Percentiles rank a stretch among this genome's conserved stretches.
Evolutionary conservation across 176 grass and related monocot species (phyloP).

Genomic region (Oryza meridionalis): DNA sequence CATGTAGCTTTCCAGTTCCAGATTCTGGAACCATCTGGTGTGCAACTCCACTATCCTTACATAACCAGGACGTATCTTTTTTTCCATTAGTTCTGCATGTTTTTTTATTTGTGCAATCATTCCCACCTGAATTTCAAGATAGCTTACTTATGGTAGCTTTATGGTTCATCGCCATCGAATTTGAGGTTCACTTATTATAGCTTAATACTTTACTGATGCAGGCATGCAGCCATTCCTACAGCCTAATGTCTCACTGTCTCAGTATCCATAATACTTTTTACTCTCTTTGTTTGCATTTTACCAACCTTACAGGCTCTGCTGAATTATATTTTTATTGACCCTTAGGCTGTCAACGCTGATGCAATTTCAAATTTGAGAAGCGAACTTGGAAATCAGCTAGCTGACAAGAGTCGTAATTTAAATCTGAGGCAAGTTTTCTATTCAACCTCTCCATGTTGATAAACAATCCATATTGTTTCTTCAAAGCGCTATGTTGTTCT

Average conservation of each 20-base stretch:
- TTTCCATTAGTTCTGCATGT: background rate
- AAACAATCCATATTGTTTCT: background rate
- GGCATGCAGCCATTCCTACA: background rate
- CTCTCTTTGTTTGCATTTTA: background rate
- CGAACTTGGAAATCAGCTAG: constrained; percentile 85
- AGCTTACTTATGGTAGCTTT: background rate
- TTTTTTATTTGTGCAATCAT: background rate
- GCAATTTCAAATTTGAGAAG: constrained; percentile 73
- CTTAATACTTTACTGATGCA: background rate
- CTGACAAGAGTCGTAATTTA: constrained; percentile 60
- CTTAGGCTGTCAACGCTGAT: constrained; percentile 85
- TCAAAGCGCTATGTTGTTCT: background rate
- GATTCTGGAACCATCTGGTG: background rate
- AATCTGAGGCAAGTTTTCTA: constrained; percentile 58
- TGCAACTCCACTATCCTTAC: background rate
- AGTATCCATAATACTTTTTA: background rate
- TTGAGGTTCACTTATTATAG: background rate
- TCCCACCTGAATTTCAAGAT: background rate
- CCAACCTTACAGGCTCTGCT: background rate
- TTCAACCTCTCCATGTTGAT: constrained; percentile 1
- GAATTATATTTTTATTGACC: background rate
- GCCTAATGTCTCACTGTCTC: background rate
- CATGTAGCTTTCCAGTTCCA: background rate
- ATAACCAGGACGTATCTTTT: background rate
- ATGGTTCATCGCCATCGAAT: background rate